Conservation (phyloP, 352 stramenopile genomes). For the Pelagophyceae sp. region DNA sequence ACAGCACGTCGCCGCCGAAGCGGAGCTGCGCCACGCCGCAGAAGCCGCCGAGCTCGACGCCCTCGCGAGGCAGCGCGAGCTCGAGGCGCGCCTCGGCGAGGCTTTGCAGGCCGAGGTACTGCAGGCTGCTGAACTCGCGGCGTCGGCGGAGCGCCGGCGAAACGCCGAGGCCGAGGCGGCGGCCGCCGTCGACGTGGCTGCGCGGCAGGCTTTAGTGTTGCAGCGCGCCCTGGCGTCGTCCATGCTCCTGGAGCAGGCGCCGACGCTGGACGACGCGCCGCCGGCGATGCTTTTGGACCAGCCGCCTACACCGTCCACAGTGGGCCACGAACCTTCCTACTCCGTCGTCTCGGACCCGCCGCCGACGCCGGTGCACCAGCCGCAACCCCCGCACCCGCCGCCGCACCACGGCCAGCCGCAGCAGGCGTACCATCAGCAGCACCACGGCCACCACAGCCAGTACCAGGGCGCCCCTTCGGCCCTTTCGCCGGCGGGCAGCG, state of each 20-base stretch:
- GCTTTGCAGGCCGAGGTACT: neutral
- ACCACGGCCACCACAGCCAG: neutral
- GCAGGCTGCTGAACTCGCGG: neutral
- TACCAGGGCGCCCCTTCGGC: neutral
- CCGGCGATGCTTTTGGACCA: neutral
- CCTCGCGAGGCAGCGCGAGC: neutral
- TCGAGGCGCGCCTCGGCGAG: neutral
- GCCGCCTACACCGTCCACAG: neutral
- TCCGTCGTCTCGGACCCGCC: neutral
- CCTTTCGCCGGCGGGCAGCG: neutral
- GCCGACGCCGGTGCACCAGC: neutral
- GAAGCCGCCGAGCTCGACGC: slow-evolving; percentile 4
- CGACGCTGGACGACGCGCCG: neutral
- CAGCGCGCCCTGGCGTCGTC: neutral
- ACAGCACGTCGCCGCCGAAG: neutral
- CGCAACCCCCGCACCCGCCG: neutral
- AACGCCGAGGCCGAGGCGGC: neutral
- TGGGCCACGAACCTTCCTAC: neutral
- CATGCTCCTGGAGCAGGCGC: neutral
- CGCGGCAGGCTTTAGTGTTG: neutral
- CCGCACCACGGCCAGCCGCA: neutral
- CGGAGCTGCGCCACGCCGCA: neutral
- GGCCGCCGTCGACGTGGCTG: neutral
- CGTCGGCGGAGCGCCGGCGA: too few relatives aligned
- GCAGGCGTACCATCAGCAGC: neutral